Evolutionary conservation across 2,329 filamentous ascomycete species (phyloP), one percentile per base, ranked within the genome.

Genomic region (Diaporthe helianthi): DNA sequence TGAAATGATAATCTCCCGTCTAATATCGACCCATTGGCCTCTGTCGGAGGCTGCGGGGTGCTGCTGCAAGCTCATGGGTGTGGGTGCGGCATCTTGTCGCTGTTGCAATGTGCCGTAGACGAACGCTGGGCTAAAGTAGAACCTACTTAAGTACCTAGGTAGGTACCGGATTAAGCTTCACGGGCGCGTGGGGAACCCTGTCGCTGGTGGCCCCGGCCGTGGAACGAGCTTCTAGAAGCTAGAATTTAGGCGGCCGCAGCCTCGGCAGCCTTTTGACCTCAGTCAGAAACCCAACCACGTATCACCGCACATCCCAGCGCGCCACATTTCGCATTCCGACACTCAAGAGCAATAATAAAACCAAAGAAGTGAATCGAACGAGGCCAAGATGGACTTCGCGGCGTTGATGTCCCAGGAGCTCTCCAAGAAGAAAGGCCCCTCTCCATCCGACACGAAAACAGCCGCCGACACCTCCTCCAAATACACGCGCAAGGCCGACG

Each of bases 401-500:
- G 89, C 93, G 44, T 84, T 99, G 58, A 97, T 99, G 93, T 90
- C 92, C 76, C 92, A 93, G 78, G 94, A 97, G 81, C 96, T 99
- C 76, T 89, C 92, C 76, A 97, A 96, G 80, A 86, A 90, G 74
- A 93, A 93, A 79, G 81, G 86, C 71, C 75, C 70, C 68, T 77
- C 52, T 67, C 74, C 46, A 49, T 77, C n/a, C 67, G 44, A 72
- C 66, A 52, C 73, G 41, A 44, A 75, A 49, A 49, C 73, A 24
- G 55, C 73, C 2, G 46, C 69, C 51, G 54, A 63, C 44, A 79
- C 82, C 19, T 76, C 80, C 47, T 90, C 91, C 76, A 97, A 97
- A 80, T 98, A 93, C 79, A 82, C 93, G 72, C 94, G 93, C 75
- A 93, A 94, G 73, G 90, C 92, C 73, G 95, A 99, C 73, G 79